A percentile compares a stretch with the other conserved stretches of the same genome.
phyloP scores from a whole-genome alignment of 495 filamentous ascomycete species.

The Penicillium soppii region DNA sequence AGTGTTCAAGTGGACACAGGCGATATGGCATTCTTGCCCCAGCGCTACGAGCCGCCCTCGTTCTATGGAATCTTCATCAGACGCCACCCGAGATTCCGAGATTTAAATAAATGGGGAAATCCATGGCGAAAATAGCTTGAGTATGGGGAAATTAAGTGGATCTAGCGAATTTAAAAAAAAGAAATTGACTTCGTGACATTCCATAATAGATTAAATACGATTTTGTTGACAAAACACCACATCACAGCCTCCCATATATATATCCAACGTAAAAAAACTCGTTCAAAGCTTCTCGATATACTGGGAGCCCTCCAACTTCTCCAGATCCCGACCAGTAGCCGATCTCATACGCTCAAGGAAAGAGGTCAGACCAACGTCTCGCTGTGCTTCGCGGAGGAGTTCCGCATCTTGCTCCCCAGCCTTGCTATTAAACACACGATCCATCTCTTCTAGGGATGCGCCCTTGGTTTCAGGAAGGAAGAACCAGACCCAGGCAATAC shows the following conservation, averaged over 20 bases:
- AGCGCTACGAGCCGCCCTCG: neutral
- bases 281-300: slow-evolving; percentile 23
- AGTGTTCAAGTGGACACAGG: too few species aligned
- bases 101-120: neutral
- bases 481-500: slow-evolving; percentile 45
- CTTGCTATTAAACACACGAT: slow-evolving; percentile 44
- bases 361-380: slow-evolving; percentile 26
- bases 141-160: neutral
- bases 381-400: slow-evolving; percentile 27
- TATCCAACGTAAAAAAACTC: neutral
- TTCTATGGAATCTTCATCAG: slow-evolving; percentile 2
- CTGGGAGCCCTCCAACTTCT: slow-evolving; percentile 19
- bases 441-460: slow-evolving; percentile 68
- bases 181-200: neutral
- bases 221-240: neutral
- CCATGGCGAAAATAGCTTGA: neutral
- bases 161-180: neutral
- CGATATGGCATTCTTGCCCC: neutral
- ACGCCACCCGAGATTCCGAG: slow-evolving; percentile 12
- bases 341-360: slow-evolving; percentile 23
- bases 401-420: slow-evolving; percentile 36
- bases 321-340: slow-evolving; percentile 15
- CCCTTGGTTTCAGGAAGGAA: slow-evolving; percentile 58
- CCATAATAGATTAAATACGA: neutral
- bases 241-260: neutral